phyloP scores from a whole-genome alignment of 1,139 yeast genomes.

The Pichia sp. region DNA sequence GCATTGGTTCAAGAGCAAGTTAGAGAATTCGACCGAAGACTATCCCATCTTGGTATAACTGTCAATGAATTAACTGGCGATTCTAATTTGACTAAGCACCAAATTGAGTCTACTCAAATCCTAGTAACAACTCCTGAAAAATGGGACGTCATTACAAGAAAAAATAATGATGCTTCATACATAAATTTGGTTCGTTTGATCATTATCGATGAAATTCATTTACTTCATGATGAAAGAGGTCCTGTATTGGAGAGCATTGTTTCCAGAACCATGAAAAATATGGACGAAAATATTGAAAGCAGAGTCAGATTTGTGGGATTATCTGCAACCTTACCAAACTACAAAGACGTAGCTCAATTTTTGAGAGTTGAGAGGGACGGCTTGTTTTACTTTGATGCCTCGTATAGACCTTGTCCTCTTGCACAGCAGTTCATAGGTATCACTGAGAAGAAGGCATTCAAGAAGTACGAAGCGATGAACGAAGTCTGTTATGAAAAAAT shows the following conservation, averaged over 20 bases:
- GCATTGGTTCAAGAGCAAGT: constrained; percentile 96
- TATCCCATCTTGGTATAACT: constrained; percentile 60
- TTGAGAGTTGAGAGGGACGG: constrained; percentile 62
- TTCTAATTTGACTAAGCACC: constrained; percentile 69
- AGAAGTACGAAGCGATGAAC: constrained; percentile 77
- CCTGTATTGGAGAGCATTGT: constrained; percentile 90
- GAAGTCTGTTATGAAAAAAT: constrained; percentile 87
- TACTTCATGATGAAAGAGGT: constrained; percentile 91
- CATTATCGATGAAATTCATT: constrained; percentile 91
- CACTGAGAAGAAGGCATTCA: constrained; percentile 78
- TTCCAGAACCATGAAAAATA: constrained; percentile 58
- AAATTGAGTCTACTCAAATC: constrained; percentile 74
- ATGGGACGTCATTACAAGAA: constrained; percentile 95
- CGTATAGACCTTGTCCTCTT: constrained; percentile 88
- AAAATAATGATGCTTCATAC: constrained; percentile 59
- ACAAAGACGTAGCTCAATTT: constrained; percentile 79
- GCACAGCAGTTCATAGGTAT: constrained; percentile 86
- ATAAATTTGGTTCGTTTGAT: constrained; percentile 62
- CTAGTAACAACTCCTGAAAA: constrained; percentile 77
- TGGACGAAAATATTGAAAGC: constrained; percentile 37
- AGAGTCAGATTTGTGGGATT: constrained; percentile 73
- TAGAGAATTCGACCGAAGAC: constrained; percentile 72
- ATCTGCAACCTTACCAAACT: constrained; percentile 93
- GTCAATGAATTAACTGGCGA: constrained; percentile 94
- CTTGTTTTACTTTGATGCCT: constrained; percentile 73